phyloP scores from a whole-genome alignment of 2,329 filamentous ascomycete genomes.

The Pestalotiopsis sp. region DNA sequence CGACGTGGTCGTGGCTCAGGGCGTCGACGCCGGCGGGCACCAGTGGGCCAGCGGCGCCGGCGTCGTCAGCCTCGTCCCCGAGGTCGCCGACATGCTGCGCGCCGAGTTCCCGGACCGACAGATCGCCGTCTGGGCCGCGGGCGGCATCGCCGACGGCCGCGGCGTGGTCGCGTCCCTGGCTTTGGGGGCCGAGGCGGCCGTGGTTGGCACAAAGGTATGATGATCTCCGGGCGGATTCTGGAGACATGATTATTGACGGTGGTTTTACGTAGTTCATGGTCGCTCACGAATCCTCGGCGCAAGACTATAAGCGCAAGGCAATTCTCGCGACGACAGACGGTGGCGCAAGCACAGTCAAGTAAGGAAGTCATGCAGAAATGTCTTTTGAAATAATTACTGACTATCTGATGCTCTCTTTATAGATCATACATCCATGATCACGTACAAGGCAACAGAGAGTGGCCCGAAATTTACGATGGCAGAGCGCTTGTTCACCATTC shows the following conservation, averaged over 20 bases:
- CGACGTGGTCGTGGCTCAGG: slow-evolving; percentile 55
- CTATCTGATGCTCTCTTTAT: background rate
- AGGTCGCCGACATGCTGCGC: slow-evolving; percentile 44
- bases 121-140: slow-evolving; percentile 46
- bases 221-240: background rate
- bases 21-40: slow-evolving; percentile 55
- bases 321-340: slow-evolving; percentile 36
- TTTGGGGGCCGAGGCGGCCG: slow-evolving; percentile 56
- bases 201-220: slow-evolving; percentile 63
- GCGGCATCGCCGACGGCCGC: slow-evolving; percentile 54
- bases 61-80: slow-evolving; percentile 49
- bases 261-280: slow-evolving; percentile 32
- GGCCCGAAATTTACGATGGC: slow-evolving; percentile 33
- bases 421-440: slow-evolving; percentile 34
- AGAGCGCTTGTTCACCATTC: slow-evolving; percentile 30
- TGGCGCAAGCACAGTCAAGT: slow-evolving; percentile 37
- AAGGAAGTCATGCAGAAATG: slow-evolving; percentile 13
- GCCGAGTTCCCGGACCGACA: slow-evolving; percentile 26
- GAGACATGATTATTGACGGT: background rate
- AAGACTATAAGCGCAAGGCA: slow-evolving; percentile 31
- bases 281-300: slow-evolving; percentile 35
- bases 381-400: background rate
- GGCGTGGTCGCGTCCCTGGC: slow-evolving; percentile 51
- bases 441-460: slow-evolving; percentile 28
- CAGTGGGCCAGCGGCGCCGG: slow-evolving; percentile 48